Base-by-base conservation (phyloP, 164 flowering plant species). In the Platanus orientalis region DNA sequence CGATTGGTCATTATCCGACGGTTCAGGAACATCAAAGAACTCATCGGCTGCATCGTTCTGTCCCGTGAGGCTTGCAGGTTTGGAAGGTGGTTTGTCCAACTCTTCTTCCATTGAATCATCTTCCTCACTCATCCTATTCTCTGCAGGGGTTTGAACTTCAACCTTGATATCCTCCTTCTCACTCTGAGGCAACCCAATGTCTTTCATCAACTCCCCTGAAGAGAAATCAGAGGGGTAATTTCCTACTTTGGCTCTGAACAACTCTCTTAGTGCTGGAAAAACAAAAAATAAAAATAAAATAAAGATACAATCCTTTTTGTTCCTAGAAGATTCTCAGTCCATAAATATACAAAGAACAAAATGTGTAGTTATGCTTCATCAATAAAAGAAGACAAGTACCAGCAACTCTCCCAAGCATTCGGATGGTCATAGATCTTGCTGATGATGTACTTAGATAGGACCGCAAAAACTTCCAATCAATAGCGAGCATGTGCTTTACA, bases 401-500 rank as follows among this genome's bases (percentile, higher is more conserved):
- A 26, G 97, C 91, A 69, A 89, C 74, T 71, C 88, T 81, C 67
- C 80, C 92, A 61, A 90, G 84, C 91, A 94, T 84, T 45, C 77
- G 80, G 28, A 85, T 84, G 23, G 98, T 89, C 27, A 84, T 73
- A 40, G 91, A 73, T 72, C 85, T 71, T 17, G 81, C 80, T 24
- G 87, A 73, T 0, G 94, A 72, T 32, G 81, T 72, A 11, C 75
- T 70, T 30, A 84, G 39, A 69, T 85, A 88, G 36, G 83, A 73
- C 69, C 80, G 90, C 98, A 95, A 93, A 68, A 66, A 79, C 63
- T 76, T 91, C 98, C 98, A 94, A 60, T 94, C 97, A 51, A 91
- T 76, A 19, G 97, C 85, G 69, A 90, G 88, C 98, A 94, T 94
- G 79, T 94, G 96, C 64, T 84, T 94, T 10, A 94, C 92, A 54